Evolutionary conservation across 2,329 filamentous ascomycete genomes (phyloP).

Genomic region (Claviceps maximensis): DNA sequence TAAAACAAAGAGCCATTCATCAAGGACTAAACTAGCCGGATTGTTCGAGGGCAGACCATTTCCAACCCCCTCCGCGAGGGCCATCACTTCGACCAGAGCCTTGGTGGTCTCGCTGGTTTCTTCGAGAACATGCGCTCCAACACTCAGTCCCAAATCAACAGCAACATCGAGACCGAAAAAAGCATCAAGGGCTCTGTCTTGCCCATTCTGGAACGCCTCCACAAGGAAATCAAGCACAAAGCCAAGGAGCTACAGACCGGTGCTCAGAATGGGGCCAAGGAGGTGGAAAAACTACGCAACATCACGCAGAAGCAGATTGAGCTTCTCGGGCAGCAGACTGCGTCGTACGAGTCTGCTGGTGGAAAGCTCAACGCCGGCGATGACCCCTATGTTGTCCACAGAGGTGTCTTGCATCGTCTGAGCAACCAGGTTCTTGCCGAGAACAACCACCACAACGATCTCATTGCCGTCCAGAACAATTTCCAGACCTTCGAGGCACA

Average conservation of each 20-base stretch:
- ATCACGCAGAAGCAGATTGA: slow-evolving; percentile 93
- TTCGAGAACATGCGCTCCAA: slow-evolving; percentile 92
- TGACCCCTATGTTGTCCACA: slow-evolving; percentile 79
- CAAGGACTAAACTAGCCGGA: no score
- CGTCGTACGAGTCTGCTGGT: slow-evolving; percentile 62
- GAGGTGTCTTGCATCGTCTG: slow-evolving; percentile 70
- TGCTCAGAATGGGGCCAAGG: slow-evolving; percentile 72
- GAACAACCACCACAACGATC: slow-evolving; percentile 89
- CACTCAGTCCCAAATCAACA: slow-evolving; percentile 80
- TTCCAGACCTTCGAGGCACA: slow-evolving; percentile 82
- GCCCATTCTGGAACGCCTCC: slow-evolving; percentile 78
- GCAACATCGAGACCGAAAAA: slow-evolving; percentile 84
- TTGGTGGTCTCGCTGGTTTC: slow-evolving; percentile 78
- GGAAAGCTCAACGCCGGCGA: slow-evolving; percentile 57
- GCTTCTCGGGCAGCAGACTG: slow-evolving; percentile 74
- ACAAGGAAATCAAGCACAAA: slow-evolving; percentile 96
- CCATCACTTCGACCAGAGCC: slow-evolving; percentile 80
- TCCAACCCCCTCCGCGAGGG: slow-evolving; percentile 76
- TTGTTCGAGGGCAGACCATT: slow-evolving; percentile 51
- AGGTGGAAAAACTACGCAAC: slow-evolving; percentile 78
- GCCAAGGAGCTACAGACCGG: slow-evolving; percentile 75
- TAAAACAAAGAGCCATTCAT: no score
- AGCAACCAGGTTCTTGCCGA: slow-evolving; percentile 88
- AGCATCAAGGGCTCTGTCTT: slow-evolving; percentile 75
- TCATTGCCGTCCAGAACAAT: slow-evolving; percentile 81